Base-by-base conservation (phyloP, 768 basidiomycete genomes). In the Rickenella mellea region DNA sequence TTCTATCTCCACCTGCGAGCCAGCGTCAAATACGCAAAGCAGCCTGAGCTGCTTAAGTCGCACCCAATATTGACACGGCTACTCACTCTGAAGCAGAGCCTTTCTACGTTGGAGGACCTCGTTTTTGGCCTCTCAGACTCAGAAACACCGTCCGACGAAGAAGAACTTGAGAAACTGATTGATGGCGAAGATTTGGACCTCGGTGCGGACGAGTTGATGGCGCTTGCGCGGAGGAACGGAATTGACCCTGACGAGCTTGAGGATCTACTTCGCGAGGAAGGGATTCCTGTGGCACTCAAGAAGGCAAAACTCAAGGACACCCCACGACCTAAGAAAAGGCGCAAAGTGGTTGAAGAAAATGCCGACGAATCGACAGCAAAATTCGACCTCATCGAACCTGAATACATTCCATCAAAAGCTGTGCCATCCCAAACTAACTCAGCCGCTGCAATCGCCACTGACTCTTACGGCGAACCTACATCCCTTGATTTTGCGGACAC, bases 1-100 rank as follows among this genome's bases (percentile, higher is more conserved):
- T 97, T 92, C 65, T 97, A 94, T 64, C 66, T 98, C 29, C 79
- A 92, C 58, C 70, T 98, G n/a, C 78, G 86, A 14, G 69, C 84
- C 19, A 73, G 72, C 29, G 68, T 74, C 46, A 75, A 83, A 61
- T 78, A 80, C 55, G 67, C 73, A 6, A 67, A 69, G 42, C 72
- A 68, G 27, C 83, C 76, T 8, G 71, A 76, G 45, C 71, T 74
- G 28, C 71, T 89, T 42, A 76, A 73, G 55, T 61, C 68, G 12
- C 83, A 81, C 55, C 83, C 87, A 4, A 78, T 91, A 51, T 69
- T 89, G 44, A 62, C 67, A 24, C 83, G 91, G 8, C 72, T 97
- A 3, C 67, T 94, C 24, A 72, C 78, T 11, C 74, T 97, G 35
- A 94, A 94, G 61, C 79, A 89, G 57, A 78, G 80, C 1, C 68